Evolutionary conservation across 2,329 filamentous ascomycete genomes (phyloP).

Genomic region (Botrytis fabae): DNA sequence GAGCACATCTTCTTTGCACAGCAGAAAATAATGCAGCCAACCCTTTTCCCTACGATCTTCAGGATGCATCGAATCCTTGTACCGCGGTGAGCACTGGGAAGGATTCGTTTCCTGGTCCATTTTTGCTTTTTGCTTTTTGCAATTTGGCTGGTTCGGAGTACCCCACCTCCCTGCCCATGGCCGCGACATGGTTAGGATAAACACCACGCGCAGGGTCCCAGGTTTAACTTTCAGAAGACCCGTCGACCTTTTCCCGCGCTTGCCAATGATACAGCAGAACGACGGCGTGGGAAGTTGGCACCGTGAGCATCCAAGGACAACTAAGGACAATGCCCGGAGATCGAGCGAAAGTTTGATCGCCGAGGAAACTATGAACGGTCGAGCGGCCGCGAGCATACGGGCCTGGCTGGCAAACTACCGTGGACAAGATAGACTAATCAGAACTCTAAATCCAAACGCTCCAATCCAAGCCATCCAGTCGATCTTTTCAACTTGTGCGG

Average conservation of each 20-base stretch:
- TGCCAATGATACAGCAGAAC: background rate
- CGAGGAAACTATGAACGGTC: background rate
- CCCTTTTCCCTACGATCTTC: constrained; percentile 19
- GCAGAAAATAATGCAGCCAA: background rate
- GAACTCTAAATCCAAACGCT: constrained; percentile 11
- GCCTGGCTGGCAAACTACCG: background rate
- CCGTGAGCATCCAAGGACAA: background rate
- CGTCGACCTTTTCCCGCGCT: constrained; percentile 7
- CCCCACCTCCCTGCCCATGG: constrained; percentile 16
- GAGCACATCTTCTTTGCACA: constrained; percentile 2
- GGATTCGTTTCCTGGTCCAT: constrained; percentile 10
- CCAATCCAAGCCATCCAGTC: background rate
- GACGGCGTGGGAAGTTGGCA: background rate
- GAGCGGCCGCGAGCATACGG: background rate
- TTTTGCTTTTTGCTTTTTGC: background rate
- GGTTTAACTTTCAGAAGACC: constrained; percentile 9
- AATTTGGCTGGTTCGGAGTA: constrained; percentile 18
- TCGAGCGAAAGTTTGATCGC: background rate
- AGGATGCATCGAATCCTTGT: constrained; percentile 16
- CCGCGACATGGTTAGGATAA: background rate
- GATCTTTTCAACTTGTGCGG: constrained; percentile 1
- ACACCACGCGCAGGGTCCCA: background rate
- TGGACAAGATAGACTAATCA: constrained; percentile 8
- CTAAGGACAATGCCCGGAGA: background rate
- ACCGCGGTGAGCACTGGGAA: constrained; percentile 15